Percentiles rank a stretch among this genome's conserved stretches.
Conservation (phyloP, 768 basidiomycete genomes). For the Phaeotremella skinneri region DNA sequence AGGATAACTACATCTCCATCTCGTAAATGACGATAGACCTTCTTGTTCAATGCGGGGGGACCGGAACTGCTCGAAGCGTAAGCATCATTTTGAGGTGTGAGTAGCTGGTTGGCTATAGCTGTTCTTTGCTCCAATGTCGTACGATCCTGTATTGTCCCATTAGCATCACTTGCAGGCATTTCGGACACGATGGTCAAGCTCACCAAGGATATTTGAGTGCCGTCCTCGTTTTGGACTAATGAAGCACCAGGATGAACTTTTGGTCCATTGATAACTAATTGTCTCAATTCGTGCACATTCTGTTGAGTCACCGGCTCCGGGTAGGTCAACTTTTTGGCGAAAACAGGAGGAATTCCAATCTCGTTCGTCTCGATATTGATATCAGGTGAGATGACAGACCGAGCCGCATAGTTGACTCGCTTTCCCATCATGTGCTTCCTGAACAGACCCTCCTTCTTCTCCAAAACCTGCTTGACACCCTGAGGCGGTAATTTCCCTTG, state of each 20-base stretch:
- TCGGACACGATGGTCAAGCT: slow-evolving; percentile 30
- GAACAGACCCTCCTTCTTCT: slow-evolving; percentile 99
- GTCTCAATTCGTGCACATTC: slow-evolving; percentile 83
- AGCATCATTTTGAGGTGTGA: slow-evolving; percentile 77
- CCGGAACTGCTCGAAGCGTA: slow-evolving; percentile 52
- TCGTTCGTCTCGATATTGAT: slow-evolving; percentile 99
- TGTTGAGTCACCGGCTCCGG: slow-evolving; percentile 92
- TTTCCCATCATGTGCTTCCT: slow-evolving; percentile 99
- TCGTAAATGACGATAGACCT: slow-evolving; percentile 89
- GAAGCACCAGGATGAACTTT: slow-evolving; percentile 86
- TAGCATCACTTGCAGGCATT: slow-evolving; percentile 8
- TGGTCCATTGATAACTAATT: slow-evolving; percentile 86
- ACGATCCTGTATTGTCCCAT: slow-evolving; percentile 63
- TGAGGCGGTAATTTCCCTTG: slow-evolving; percentile 86
- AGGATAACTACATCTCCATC: slow-evolving; percentile 94
- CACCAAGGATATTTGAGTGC: slow-evolving; percentile 78
- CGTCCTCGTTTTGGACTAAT: slow-evolving; percentile 94
- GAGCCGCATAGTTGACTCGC: slow-evolving; percentile 98
- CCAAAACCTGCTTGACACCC: slow-evolving; percentile 92
- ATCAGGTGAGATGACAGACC: slow-evolving; percentile 99
- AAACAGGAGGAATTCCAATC: slow-evolving; percentile 96
- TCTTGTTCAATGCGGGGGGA: slow-evolving; percentile 85
- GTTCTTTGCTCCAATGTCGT: slow-evolving; percentile 82
- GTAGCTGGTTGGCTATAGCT: slow-evolving; percentile 89
- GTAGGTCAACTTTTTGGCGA: slow-evolving; percentile 93